phyloP scores from a whole-genome alignment of 345 rosid species.

The Gossypium bickii region DNA sequence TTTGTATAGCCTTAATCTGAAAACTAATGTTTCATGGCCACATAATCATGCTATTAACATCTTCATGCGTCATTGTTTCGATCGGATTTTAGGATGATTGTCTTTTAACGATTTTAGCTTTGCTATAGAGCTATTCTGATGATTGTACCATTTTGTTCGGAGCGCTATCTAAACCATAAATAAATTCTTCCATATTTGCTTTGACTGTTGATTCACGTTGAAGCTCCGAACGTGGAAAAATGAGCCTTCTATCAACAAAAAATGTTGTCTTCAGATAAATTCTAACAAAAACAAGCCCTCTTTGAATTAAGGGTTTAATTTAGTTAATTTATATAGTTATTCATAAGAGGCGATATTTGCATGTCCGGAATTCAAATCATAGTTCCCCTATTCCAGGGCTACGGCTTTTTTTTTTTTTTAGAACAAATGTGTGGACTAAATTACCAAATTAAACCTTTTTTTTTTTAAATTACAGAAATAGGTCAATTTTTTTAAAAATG shows the following conservation, averaged over 20 bases:
- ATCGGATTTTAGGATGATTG: neutral
- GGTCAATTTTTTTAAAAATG: no score
- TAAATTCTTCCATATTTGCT: neutral
- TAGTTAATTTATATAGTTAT: no score
- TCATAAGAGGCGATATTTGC: no score
- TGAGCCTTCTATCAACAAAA: neutral
- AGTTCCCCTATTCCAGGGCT: no score
- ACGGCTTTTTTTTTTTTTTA: no score
- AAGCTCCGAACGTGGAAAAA: neutral
- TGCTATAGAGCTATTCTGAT: neutral
- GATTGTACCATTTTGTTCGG: neutral
- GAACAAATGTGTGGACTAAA: no score
- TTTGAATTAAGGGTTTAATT: no score
- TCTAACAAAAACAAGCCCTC: neutral
- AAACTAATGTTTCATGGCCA: neutral
- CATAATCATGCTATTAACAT: neutral
- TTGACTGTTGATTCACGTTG: neutral
- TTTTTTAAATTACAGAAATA: no score
- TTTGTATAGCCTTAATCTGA: neutral
- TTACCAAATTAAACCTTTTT: no score
- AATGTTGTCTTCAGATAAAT: neutral
- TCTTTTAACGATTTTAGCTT: neutral
- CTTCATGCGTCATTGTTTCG: neutral
- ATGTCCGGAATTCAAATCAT: no score
- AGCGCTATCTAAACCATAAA: neutral